Evolutionary conservation across 1,139 yeast genomes (phyloP).

Genomic region (Sugiyamaella paludigena): DNA sequence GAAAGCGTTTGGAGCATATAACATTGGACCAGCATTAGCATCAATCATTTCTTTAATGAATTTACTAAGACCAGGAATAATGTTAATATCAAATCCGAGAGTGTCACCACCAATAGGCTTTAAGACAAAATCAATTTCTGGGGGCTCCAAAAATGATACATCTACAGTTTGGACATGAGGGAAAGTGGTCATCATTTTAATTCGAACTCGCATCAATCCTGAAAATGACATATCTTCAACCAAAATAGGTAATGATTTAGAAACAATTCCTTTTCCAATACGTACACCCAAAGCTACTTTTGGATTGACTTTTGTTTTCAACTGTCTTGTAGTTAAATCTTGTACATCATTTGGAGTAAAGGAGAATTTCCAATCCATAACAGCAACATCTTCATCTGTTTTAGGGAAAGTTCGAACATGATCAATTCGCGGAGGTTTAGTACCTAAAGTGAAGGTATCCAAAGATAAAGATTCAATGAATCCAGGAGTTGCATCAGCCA

Average conservation of each 20-base stretch:
- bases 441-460: conserved; percentile 85
- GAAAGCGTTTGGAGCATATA: conserved; percentile 85
- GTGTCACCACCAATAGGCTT: conserved; percentile 72
- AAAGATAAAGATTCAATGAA: conserved; percentile 81
- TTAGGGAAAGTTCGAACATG: conserved; percentile 83
- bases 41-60: conserved; percentile 80
- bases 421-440: conserved; percentile 92
- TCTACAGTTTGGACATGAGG: conserved; percentile 93
- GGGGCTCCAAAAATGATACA: conserved; percentile 78
- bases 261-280: conserved; percentile 42
- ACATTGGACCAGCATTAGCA: conserved; percentile 82
- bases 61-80: conserved; percentile 80
- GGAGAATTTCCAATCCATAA: conserved; percentile 90
- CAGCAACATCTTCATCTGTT: conserved; percentile 86
- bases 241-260: conserved; percentile 42
- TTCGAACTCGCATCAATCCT: conserved; percentile 71
- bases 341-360: conserved; percentile 87
- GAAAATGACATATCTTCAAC: conserved; percentile 55
- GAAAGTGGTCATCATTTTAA: conserved; percentile 84
- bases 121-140: conserved; percentile 78
- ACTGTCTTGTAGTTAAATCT: conserved; percentile 79
- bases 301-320: conserved; percentile 80
- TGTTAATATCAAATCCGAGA: conserved; percentile 82
- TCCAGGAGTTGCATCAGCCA: conserved; percentile 73
- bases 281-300: conserved; percentile 48